Conservation (phyloP, 1,284 basidiomycete genomes). For the Malassezia equina region DNA sequence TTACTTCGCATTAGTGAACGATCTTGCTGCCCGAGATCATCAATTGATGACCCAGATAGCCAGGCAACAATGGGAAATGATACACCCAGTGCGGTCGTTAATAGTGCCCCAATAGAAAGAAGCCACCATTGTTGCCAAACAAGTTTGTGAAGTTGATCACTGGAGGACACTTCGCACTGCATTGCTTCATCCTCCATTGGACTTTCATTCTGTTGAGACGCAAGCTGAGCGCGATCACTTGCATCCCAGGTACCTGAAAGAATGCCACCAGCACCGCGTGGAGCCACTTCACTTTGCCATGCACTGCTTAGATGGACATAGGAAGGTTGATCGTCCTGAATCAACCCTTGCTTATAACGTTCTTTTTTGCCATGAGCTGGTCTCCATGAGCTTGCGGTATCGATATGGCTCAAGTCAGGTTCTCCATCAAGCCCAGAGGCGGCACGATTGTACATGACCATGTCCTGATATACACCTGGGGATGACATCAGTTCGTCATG, state of each 20-base stretch:
- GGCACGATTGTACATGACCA: conserved; percentile 37
- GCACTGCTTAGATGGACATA: not conserved
- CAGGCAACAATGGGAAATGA: conserved; percentile 49
- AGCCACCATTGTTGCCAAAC: conserved; percentile 1
- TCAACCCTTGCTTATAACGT: not conserved
- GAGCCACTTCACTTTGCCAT: not conserved
- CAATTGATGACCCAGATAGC: conserved; percentile 35
- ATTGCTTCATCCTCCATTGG: conserved; percentile 14
- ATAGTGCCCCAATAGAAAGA: conserved; percentile 24
- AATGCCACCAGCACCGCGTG: not conserved
- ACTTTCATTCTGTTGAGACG: not conserved
- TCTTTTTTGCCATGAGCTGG: not conserved
- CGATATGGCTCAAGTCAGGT: not conserved
- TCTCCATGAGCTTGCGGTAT: not conserved
- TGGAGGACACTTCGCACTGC: not conserved
- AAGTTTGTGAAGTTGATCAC: not conserved
- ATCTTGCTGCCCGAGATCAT: conserved; percentile 26
- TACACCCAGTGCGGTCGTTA: conserved; percentile 33
- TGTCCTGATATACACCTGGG: conserved; percentile 26
- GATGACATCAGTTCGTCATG: conserved; percentile 30
- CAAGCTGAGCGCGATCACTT: conserved; percentile 1
- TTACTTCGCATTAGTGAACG: conserved; percentile 17
- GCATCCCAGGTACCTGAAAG: conserved; percentile 1
- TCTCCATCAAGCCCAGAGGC: conserved; percentile 8
- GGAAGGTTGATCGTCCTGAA: not conserved